Conservation (phyloP, 2,329 filamentous ascomycete genomes). For the Stagonosporopsis rhizophila region DNA sequence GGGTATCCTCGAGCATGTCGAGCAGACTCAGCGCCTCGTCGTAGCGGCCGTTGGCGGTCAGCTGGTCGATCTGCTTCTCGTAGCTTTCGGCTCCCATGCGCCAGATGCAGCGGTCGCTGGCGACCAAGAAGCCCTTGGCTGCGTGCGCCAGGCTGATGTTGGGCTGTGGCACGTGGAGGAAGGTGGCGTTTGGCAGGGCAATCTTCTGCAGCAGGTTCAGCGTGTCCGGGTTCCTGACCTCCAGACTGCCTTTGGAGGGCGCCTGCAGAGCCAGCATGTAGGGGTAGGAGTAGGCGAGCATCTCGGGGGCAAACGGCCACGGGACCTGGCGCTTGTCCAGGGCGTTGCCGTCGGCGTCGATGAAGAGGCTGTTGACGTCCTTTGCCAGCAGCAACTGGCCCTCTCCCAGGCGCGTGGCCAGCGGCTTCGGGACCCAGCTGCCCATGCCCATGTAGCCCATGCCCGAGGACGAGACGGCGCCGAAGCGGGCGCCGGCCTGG, state of each 20-base stretch:
- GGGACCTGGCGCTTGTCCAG: constrained; percentile 88
- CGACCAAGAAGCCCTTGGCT: constrained; percentile 93
- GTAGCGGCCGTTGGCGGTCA: constrained; percentile 75
- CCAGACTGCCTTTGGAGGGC: constrained; percentile 80
- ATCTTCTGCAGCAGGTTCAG: constrained; percentile 89
- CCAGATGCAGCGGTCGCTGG: constrained; percentile 91
- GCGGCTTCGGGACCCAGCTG: constrained; percentile 87
- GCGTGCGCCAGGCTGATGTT: constrained; percentile 94
- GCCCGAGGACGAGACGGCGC: constrained; percentile 79
- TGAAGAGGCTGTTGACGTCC: constrained; percentile 94
- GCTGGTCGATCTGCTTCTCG: constrained; percentile 83
- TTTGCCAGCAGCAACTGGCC: constrained; percentile 93
- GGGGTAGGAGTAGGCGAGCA: constrained; percentile 94
- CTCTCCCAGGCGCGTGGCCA: constrained; percentile 81
- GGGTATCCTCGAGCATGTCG: constrained; percentile 87
- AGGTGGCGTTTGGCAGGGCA: constrained; percentile 77
- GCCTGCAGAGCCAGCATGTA: constrained; percentile 89
- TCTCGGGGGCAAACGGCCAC: constrained; percentile 87
- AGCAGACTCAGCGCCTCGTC: constrained; percentile 94
- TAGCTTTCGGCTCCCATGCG: constrained; percentile 95
- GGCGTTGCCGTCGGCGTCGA: constrained; percentile 81
- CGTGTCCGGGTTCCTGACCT: constrained; percentile 92
- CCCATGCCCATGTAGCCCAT: constrained; percentile 98
- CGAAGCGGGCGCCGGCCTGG: constrained; percentile 76
- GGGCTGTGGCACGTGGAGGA: constrained; percentile 89